These are phyloP conservation scores for Reutealis trisperma DNA, from an alignment of 345 rosid genomes.

Conservation along the genomic window DNA sequence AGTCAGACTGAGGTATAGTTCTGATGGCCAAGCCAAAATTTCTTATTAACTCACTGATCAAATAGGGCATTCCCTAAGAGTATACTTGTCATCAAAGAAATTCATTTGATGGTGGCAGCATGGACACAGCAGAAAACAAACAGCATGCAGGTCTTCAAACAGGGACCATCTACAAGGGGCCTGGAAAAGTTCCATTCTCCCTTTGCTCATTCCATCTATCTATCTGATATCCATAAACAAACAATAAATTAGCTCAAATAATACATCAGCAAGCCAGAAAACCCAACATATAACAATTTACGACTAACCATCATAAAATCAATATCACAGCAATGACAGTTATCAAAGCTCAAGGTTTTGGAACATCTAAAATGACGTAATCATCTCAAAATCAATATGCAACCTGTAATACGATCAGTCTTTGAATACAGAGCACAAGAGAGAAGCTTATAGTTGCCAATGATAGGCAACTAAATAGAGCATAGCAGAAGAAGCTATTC, in stretches of 20 bases:
- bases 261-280: not conserved
- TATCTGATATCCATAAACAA: constrained; percentile 41
- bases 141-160: constrained; percentile 14
- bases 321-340: not conserved
- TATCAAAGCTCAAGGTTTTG: not conserved
- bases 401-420: not conserved
- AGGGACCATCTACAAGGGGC: constrained; percentile 67
- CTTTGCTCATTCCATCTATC: constrained; percentile 98
- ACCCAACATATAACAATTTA: not conserved
- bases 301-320: not conserved
- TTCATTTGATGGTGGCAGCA: constrained; percentile 15
- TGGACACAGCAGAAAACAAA: constrained; percentile 10
- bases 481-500: not conserved
- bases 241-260: not conserved
- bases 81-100: constrained; percentile 27
- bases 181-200: constrained; percentile 95
- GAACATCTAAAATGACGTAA: not conserved
- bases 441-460: not conserved
- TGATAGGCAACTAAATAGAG: not conserved
- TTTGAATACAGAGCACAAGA: too few species aligned
- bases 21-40: constrained; percentile 32
- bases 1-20: constrained; percentile 20
- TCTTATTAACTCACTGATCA: constrained; percentile 34
- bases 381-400: not conserved
- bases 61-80: constrained; percentile 30